These are phyloP conservation scores for Alternaria tenuissima DNA, from an alignment of 2,329 filamentous ascomycete species.

Conservation along the genomic window DNA sequence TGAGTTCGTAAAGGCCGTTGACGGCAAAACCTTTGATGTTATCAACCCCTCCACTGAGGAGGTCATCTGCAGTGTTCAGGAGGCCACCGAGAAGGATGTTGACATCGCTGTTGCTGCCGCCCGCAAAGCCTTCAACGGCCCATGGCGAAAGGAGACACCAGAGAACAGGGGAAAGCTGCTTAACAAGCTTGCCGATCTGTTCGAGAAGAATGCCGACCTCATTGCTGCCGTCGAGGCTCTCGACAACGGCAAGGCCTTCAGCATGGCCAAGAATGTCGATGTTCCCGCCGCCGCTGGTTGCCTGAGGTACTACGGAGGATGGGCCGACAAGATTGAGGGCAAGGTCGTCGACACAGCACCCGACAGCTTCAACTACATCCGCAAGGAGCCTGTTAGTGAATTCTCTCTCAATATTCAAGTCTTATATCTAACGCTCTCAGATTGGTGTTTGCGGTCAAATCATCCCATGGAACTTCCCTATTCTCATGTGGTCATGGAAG, in stretches of 20 bases:
- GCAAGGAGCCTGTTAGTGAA: conserved; percentile 72
- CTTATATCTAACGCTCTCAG: conserved; percentile 47
- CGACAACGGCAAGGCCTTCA: conserved; percentile 86
- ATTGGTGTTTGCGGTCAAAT: conserved; percentile 85
- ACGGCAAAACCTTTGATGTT: conserved; percentile 91
- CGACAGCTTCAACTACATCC: conserved; percentile 85
- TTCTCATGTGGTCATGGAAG: conserved; percentile 87
- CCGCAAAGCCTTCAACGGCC: conserved; percentile 81
- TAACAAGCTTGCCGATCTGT: conserved; percentile 78
- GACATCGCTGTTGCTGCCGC: conserved; percentile 83
- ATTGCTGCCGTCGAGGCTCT: conserved; percentile 85
- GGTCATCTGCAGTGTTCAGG: conserved; percentile 81
- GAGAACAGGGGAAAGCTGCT: conserved; percentile 74
- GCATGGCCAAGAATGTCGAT: conserved; percentile 75
- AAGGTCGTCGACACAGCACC: conserved; percentile 82
- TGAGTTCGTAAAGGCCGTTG: conserved; percentile 82
- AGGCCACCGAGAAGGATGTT: conserved; percentile 87
- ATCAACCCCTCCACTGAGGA: conserved; percentile 88
- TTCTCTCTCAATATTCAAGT: neutral
- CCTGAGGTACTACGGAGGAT: conserved; percentile 88
- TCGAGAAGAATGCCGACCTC: conserved; percentile 78
- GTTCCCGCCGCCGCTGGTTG: conserved; percentile 71
- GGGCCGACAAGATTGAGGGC: conserved; percentile 90
- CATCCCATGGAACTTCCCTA: conserved; percentile 88
- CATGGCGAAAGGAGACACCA: conserved; percentile 74